These are phyloP conservation scores for Marchantia paleacea DNA, from an alignment of 225 moss, liverwort and hornwort genomes.

Conservation along the genomic window DNA sequence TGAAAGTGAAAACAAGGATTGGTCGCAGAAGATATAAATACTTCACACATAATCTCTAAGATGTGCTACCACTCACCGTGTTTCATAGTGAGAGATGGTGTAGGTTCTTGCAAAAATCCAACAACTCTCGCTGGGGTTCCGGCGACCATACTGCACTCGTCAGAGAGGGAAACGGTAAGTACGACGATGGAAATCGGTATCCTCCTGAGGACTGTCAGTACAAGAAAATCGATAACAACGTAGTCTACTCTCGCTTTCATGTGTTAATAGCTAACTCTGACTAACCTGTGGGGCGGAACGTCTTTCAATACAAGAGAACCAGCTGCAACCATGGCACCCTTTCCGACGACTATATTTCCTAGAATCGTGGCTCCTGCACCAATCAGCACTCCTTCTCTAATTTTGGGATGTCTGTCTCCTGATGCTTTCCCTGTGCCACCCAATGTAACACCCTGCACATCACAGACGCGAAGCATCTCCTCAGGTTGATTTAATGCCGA, in stretches of 20 bases:
- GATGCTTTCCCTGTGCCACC: constrained; percentile 93
- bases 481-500: no score
- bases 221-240: background rate
- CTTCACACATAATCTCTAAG: background rate
- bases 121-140: constrained; percentile 94
- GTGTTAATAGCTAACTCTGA: background rate
- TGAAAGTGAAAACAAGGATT: no score
- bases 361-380: constrained; percentile 93
- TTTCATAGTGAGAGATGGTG: constrained; percentile 90
- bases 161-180: background rate
- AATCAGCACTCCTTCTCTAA: constrained; percentile 87
- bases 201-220: background rate
- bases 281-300: constrained; percentile 82
- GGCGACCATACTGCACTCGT: constrained; percentile 82
- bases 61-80: constrained; percentile 46
- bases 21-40: no score
- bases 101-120: constrained; percentile 72
- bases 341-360: constrained; percentile 87
- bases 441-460: constrained; percentile 80
- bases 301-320: constrained; percentile 92
- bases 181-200: no score
- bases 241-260: no score
- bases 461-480: background rate
- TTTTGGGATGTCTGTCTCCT: constrained; percentile 92
- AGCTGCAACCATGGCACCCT: constrained; percentile 93